Evolutionary conservation across 495 filamentous ascomycete genomes (phyloP).

Genomic region (Coniosporium apollinis): DNA sequence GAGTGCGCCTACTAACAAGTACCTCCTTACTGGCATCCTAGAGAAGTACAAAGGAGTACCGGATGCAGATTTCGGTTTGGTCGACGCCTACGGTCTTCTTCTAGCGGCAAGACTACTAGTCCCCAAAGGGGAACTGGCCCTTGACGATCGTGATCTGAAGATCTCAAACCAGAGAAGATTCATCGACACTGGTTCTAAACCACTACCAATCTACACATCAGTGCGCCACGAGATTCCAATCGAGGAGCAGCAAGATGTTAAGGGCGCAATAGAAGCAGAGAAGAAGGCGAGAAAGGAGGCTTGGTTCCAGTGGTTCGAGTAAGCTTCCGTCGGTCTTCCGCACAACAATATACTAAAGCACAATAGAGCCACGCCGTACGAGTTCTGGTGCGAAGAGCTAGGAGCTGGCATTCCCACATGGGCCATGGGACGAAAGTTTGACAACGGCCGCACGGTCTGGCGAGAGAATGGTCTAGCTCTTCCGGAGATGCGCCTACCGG

Average conservation of each 20-base stretch:
- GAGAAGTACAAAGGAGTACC: slow-evolving; percentile 79
- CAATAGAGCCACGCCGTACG: slow-evolving; percentile 79
- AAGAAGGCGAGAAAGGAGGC: slow-evolving; percentile 52
- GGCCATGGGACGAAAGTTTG: slow-evolving; percentile 73
- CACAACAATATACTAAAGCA: too few species aligned
- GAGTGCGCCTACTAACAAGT: slow-evolving; percentile 79
- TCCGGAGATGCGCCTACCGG: slow-evolving; percentile 65
- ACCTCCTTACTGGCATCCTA: slow-evolving; percentile 69
- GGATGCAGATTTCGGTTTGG: slow-evolving; percentile 67
- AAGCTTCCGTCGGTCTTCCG: too few species aligned
- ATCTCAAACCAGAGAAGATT: slow-evolving; percentile 66
- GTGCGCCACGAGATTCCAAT: slow-evolving; percentile 92
- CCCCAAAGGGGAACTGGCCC: slow-evolving; percentile 62
- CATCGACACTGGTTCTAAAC: slow-evolving; percentile 57
- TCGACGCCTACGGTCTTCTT: slow-evolving; percentile 81
- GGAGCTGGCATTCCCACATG: slow-evolving; percentile 85
- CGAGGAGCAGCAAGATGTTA: slow-evolving; percentile 20
- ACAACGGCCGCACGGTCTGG: slow-evolving; percentile 48
- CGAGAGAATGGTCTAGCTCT: slow-evolving; percentile 42
- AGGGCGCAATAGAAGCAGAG: slow-evolving; percentile 33
- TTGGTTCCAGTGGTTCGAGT: slow-evolving; percentile 98
- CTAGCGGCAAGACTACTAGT: slow-evolving; percentile 71
- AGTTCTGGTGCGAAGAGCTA: slow-evolving; percentile 89
- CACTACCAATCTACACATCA: slow-evolving; percentile 85
- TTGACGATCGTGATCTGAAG: slow-evolving; percentile 66